Evolutionary conservation across 345 rosid genomes (phyloP).

Genomic region (Heritiera littoralis): DNA sequence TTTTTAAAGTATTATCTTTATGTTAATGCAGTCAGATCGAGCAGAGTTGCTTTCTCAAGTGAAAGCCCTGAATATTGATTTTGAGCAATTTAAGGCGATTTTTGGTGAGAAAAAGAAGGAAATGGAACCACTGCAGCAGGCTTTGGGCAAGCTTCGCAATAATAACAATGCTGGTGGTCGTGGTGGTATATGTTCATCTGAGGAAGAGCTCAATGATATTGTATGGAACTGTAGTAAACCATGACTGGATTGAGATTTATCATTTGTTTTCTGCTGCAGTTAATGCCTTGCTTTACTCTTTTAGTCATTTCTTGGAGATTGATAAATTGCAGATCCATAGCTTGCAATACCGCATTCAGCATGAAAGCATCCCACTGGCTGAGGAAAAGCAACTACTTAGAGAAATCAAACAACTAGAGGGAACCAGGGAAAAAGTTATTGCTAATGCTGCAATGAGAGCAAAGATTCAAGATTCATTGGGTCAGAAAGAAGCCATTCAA

Average conservation of each 20-base stretch:
- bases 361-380: constrained; percentile 81
- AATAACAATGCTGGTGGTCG: constrained; percentile 45
- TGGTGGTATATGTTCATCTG: constrained; percentile 79
- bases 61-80: constrained; percentile 38
- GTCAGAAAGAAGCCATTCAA: constrained; percentile 66
- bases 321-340: constrained; percentile 65
- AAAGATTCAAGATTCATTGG: constrained; percentile 84
- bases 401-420: constrained; percentile 91
- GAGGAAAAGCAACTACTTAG: constrained; percentile 93
- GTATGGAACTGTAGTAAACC: constrained; percentile 44
- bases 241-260: constrained; percentile 7
- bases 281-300: constrained; percentile 14
- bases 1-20: not conserved
- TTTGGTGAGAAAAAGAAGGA: constrained; percentile 71
- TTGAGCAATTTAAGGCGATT: constrained; percentile 45
- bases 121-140: constrained; percentile 86
- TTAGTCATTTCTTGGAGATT: constrained; percentile 21
- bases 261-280: constrained; percentile 15
- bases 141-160: constrained; percentile 70
- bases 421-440: constrained; percentile 87
- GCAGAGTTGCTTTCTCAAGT: constrained; percentile 41
- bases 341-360: constrained; percentile 81
- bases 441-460: constrained; percentile 79
- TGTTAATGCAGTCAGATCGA: constrained; percentile 40
- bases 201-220: constrained; percentile 75